phyloP scores from a whole-genome alignment of 495 filamentous ascomycete species.

The Stereocaulon alpinum region DNA sequence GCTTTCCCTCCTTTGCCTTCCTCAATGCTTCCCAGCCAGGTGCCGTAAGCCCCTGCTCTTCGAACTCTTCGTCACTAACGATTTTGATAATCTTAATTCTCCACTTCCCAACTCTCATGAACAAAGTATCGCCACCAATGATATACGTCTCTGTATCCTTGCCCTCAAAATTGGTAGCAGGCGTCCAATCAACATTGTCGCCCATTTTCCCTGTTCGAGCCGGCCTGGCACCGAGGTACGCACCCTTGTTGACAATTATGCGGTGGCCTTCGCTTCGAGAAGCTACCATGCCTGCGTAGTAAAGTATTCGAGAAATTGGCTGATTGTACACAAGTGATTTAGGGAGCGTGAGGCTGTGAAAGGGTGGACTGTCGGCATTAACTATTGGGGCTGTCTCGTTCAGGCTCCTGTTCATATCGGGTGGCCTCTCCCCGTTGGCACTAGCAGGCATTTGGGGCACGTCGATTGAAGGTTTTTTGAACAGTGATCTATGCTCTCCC shows the following conservation, averaged over 20 bases:
- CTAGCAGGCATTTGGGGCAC: neutral
- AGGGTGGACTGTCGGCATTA: conserved; percentile 23
- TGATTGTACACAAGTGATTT: conserved; percentile 50
- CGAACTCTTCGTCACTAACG: conserved; percentile 60
- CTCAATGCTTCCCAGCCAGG: conserved; percentile 38
- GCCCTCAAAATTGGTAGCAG: conserved; percentile 46
- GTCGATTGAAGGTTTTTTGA: conserved; percentile 19
- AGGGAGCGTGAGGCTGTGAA: conserved; percentile 52
- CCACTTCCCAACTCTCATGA: conserved; percentile 71
- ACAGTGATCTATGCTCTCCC: conserved; percentile 49
- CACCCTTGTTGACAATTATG: conserved; percentile 46
- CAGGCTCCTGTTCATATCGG: conserved; percentile 10
- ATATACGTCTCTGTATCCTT: conserved; percentile 51
- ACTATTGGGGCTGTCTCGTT: conserved; percentile 7
- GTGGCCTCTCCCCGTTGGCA: neutral
- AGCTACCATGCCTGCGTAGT: conserved; percentile 54
- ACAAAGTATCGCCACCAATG: conserved; percentile 50
- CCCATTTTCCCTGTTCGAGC: conserved; percentile 44
- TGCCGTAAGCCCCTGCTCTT: conserved; percentile 31
- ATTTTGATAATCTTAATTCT: conserved; percentile 65
- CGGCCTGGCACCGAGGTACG: conserved; percentile 54
- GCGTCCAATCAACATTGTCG: conserved; percentile 51
- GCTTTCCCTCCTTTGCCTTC: conserved; percentile 11
- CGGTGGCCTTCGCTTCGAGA: conserved; percentile 59
- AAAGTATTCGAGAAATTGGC: conserved; percentile 53